phyloP scores from a whole-genome alignment of 2,329 filamentous ascomycete species.

The Hypoxylon sp. region DNA sequence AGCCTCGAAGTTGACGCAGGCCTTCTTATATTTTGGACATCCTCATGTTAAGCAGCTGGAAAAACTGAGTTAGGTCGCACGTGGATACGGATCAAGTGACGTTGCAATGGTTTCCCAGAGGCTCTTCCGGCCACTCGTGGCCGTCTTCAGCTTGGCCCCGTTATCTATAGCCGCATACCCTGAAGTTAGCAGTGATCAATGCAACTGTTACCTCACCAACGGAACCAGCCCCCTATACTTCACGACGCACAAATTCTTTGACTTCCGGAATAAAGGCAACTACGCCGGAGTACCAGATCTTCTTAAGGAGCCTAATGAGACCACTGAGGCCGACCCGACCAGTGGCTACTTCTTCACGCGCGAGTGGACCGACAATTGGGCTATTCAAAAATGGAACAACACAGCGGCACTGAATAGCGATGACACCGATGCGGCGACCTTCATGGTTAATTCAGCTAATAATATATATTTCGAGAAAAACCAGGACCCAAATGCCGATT shows the following conservation, averaged over 20 bases:
- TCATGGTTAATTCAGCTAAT: constrained; percentile 57
- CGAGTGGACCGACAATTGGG: constrained; percentile 52
- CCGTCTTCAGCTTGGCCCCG: constrained; percentile 33
- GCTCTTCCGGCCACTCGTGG: constrained; percentile 29
- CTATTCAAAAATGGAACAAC: constrained; percentile 55
- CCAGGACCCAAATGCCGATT: constrained; percentile 50
- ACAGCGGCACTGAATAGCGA: constrained; percentile 40
- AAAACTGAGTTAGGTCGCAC: constrained; percentile 2
- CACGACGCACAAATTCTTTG: constrained; percentile 61
- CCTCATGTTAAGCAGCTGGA: constrained; percentile 1
- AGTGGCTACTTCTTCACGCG: constrained; percentile 51
- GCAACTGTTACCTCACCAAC: constrained; percentile 64
- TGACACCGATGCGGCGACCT: constrained; percentile 50
- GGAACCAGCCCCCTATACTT: constrained; percentile 59
- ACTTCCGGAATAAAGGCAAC: constrained; percentile 60
- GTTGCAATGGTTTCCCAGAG: constrained; percentile 24
- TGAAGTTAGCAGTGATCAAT: constrained; percentile 50
- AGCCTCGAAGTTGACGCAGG: constrained; percentile 10
- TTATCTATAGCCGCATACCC: constrained; percentile 38
- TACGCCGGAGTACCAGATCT: constrained; percentile 53
- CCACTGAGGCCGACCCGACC: constrained; percentile 47
- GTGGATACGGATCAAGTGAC: constrained; percentile 16
- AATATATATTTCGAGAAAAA: constrained; percentile 62
- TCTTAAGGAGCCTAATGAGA: constrained; percentile 48
- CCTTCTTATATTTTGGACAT: constrained; percentile 3